These are phyloP conservation scores for Forsythia suspensa DNA, from an alignment of 257 asterid genomes.

Conservation along the genomic window DNA sequence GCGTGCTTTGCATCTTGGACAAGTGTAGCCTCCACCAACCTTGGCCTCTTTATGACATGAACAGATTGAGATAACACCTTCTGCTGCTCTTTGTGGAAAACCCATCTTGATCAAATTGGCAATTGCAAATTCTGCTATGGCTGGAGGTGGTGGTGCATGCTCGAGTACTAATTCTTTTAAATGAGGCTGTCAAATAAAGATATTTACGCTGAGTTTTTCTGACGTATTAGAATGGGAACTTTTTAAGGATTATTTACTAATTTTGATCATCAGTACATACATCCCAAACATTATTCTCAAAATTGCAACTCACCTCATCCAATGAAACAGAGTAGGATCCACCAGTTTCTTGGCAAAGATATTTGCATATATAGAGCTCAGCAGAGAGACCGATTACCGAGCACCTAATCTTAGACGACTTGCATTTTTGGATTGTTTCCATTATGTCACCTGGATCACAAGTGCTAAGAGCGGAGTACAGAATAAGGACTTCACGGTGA, in stretches of 20 bases:
- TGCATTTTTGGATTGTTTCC: conserved; percentile 86
- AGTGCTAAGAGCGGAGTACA: conserved; percentile 88
- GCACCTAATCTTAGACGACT: conserved; percentile 77
- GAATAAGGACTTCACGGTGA: conserved; percentile 89
- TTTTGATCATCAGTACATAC: neutral
- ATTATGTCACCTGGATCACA: conserved; percentile 92
- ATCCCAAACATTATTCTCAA: conserved; percentile 5
- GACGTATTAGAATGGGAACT: neutral
- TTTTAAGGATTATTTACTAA: neutral
- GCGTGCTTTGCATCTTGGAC: conserved; percentile 98
- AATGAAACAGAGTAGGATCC: conserved; percentile 77
- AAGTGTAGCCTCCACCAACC: conserved; percentile 92
- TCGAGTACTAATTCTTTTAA: conserved; percentile 83
- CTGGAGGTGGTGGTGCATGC: conserved; percentile 98
- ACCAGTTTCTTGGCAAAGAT: conserved; percentile 93
- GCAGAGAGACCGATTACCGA: conserved; percentile 91
- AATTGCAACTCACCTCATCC: conserved; percentile 74
- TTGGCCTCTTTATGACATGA: conserved; percentile 94
- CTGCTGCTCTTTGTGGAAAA: conserved; percentile 96
- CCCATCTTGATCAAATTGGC: conserved; percentile 97
- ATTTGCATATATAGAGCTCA: conserved; percentile 86
- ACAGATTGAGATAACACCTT: conserved; percentile 87
- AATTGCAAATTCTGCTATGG: conserved; percentile 94
- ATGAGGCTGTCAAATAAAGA: conserved; percentile 57
- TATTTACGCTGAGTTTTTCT: neutral